phyloP scores from a whole-genome alignment of 73 alveolate species.

The Paramecium sexaurelia region DNA sequence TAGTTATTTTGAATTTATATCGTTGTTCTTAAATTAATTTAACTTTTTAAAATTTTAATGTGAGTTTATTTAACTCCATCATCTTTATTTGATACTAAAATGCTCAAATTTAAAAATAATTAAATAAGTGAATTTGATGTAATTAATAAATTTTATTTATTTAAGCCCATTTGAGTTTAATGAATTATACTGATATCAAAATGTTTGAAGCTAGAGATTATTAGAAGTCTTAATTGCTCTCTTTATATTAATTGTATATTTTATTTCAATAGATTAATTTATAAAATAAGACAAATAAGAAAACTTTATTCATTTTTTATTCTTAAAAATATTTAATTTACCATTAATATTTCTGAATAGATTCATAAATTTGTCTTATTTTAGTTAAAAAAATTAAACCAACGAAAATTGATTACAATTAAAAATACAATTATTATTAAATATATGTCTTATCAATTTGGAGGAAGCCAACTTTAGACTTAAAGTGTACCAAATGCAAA shows the following conservation, averaged over 20 bases:
- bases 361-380: background rate
- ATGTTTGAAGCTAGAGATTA: too few species aligned
- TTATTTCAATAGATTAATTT: background rate
- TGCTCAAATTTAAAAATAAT: slow-evolving; percentile 6
- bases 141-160: background rate
- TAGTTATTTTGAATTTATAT: too few species aligned
- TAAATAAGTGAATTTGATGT: slow-evolving; percentile 24
- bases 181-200: too few species aligned
- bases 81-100: background rate
- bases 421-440: background rate
- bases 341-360: too few species aligned
- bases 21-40: background rate
- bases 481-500: slow-evolving; percentile 38
- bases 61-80: slow-evolving; percentile 40
- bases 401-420: background rate
- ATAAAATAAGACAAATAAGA: background rate
- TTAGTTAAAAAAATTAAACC: background rate
- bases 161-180: background rate
- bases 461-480: background rate
- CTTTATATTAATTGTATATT: too few species aligned
- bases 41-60: slow-evolving; percentile 31
- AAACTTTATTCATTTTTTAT: too few species aligned
- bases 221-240: too few species aligned
- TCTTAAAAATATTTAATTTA: too few species aligned
- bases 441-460: slow-evolving; percentile 24